Base-by-base conservation (phyloP, 345 rosid genomes). In the Moricandia moricandioides region DNA sequence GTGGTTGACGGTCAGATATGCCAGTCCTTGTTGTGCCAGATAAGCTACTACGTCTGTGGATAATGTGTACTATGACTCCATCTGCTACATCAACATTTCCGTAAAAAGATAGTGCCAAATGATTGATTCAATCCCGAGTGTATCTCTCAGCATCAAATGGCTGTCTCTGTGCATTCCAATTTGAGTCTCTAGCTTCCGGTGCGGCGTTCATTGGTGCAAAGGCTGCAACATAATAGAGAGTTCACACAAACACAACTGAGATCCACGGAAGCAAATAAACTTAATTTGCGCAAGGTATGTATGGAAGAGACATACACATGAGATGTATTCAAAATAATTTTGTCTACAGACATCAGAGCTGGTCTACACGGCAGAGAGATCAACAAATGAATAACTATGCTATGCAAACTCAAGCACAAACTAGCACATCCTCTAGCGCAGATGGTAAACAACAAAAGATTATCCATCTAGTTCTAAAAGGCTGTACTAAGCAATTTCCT, bases 181-280 rank as follows among this genome's bases (percentile, higher is more conserved):
- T 79, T 0, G 39, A 40, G 40, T 47, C 67, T 45, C 81, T 87
- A 3, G 63, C 60, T 31, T 72, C 60, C 11, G 80, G 66, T 75
- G 78, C 70, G 45, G 82, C 70, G 47, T 85, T 85, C 92, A 89
- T 89, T 16, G 94, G 97, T 17, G 94, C 92, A 86, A 91, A 89
- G 69, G 97, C 97, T 91, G 86, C 82, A 64, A 72, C 24, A 77
- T 64, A 35, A 63, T 18, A 72, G 58, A 40, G 55, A 63, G 63
- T 10, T 45, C 18, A 71, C 8, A 40, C 33, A 30, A 43, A 60
- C 14, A 30, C 45, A 59, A 18, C 47, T 31, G 47, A 31, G 67
- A 59, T 18, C 16, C 8, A 11, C 7, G 4, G 27, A 14, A 39
- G 16, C 29, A 57, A 37, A 24, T 11, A 39, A 70, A 57, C 64